Base-by-base conservation (phyloP, 2,329 filamentous ascomycete species). In the Curvularia sp. region DNA sequence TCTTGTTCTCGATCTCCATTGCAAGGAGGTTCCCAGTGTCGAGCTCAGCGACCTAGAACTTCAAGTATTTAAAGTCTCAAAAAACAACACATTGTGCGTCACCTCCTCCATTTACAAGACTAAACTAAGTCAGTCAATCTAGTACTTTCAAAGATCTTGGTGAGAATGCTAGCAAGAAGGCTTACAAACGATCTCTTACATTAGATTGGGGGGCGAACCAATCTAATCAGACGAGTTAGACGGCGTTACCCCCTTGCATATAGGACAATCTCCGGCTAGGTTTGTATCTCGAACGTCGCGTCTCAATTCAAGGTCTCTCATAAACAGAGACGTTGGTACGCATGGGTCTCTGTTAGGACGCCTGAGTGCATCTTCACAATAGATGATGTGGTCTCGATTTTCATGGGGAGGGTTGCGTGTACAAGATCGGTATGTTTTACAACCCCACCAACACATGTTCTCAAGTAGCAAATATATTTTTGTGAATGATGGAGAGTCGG, bases 81-180 rank as follows among this genome's bases (percentile, higher is more conserved):
- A 58, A 52, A 56, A 54, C 15, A 38, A 53, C 33, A 44, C 58
- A 61, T 62, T 64, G 58, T 64, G 59, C 55, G 61, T 54, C 51
- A 55, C 53, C 49, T 62, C 41, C 47, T 47, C 42, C 28, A n/a
- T 35, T 38, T 35, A 35, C 53, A 49, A 49, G 33, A 39, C 48
- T 42, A 41, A 63, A 48, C 58, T 61, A 61, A 57, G 51, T 58
- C 30, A 58, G 39, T 48, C 47, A 51, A 61, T 61, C 53, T 62
- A 64, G 61, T 56, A 62, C 41, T 57, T 64, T 64, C 42, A 57
- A 31, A 31, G 58, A 64, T 64, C 61, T 64, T 58, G 61, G 61
- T 59, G 60, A 63, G 49, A 50, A 39, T 41, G 60, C 50, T 33
- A 44, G 56, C 38, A 60, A 64, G 49, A 39, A 51, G 56, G 61